Conservation (phyloP, 2,329 filamentous ascomycete species). For the Dactylella cylindrospora region DNA sequence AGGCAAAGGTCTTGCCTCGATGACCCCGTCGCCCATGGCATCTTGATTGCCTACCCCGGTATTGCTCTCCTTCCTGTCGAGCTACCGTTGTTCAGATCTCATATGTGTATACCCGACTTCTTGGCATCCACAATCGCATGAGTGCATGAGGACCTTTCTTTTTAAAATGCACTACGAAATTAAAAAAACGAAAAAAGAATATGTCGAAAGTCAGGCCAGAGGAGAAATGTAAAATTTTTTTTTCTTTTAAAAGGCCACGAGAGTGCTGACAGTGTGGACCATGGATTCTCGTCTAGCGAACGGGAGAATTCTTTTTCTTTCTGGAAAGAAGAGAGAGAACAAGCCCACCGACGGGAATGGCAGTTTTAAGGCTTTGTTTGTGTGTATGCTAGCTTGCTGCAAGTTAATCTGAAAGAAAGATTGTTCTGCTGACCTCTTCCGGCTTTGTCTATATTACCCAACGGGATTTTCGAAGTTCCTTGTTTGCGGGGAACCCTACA, state of each 20-base stretch:
- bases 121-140: slow-evolving; percentile 30
- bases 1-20: slow-evolving; percentile 37
- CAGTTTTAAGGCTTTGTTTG: slow-evolving; percentile 42
- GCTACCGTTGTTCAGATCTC: slow-evolving; percentile 37
- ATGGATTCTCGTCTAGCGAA: slow-evolving; percentile 43
- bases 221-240: slow-evolving; percentile 3
- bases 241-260: slow-evolving; percentile 45
- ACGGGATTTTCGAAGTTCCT: slow-evolving; percentile 40
- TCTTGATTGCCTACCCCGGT: slow-evolving; percentile 18
- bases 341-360: slow-evolving; percentile 42
- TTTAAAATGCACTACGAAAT: not conserved
- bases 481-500: slow-evolving; percentile 43
- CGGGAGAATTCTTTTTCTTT: slow-evolving; percentile 34
- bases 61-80: slow-evolving; percentile 23
- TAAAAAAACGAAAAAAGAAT: not conserved
- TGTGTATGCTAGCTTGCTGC: slow-evolving; percentile 31
- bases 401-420: slow-evolving; percentile 17
- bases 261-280: slow-evolving; percentile 25
- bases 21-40: slow-evolving; percentile 38
- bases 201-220: not conserved
- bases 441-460: slow-evolving; percentile 42
- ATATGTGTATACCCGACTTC: slow-evolving; percentile 35
- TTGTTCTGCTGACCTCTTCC: slow-evolving; percentile 41
- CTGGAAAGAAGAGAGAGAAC: slow-evolving; percentile 29
- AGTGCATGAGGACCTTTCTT: slow-evolving; percentile 37